Percentiles rank a stretch among this genome's conserved stretches.
phyloP scores from a whole-genome alignment of 208 protist genomes.

The Acanthamoeba castellanii region DNA sequence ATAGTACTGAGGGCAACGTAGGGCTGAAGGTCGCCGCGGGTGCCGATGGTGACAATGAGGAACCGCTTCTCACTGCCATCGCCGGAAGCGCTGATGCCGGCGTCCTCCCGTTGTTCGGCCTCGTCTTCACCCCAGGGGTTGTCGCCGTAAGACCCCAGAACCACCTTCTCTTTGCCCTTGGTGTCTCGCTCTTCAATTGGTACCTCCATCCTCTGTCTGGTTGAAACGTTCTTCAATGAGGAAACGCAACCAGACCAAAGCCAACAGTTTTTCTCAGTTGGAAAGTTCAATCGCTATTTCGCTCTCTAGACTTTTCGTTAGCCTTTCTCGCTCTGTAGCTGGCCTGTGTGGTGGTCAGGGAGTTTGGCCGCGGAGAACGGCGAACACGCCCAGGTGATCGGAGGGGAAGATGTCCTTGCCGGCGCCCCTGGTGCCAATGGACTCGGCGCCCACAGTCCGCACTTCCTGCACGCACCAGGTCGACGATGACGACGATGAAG shows the following conservation, averaged over 20 bases:
- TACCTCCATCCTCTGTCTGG: not conserved
- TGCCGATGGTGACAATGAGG: constrained; percentile 80
- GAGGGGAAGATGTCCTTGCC: constrained; percentile 48
- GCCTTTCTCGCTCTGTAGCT: not conserved
- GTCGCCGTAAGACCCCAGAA: not conserved
- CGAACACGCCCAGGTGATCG: constrained; percentile 33
- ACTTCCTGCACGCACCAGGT: not conserved
- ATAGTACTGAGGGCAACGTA: constrained; percentile 79
- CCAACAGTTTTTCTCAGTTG: not conserved
- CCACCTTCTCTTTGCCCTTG: not conserved
- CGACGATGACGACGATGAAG: not conserved
- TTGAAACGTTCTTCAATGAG: no score
- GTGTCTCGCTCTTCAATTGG: not conserved
- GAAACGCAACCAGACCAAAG: not conserved
- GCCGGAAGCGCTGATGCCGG: not conserved
- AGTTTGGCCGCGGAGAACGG: not conserved
- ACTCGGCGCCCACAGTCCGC: not conserved
- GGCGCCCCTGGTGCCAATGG: not conserved
- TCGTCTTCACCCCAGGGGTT: not conserved
- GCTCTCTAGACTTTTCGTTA: not conserved
- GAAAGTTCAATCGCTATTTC: not conserved
- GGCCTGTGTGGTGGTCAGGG: not conserved
- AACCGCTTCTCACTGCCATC: not conserved
- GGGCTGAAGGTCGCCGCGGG: constrained; percentile 84
- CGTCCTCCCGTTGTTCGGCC: not conserved